These are phyloP conservation scores for Chlorella vulgaris DNA, from an alignment of 139 green algal genomes.

Conservation along the genomic window DNA sequence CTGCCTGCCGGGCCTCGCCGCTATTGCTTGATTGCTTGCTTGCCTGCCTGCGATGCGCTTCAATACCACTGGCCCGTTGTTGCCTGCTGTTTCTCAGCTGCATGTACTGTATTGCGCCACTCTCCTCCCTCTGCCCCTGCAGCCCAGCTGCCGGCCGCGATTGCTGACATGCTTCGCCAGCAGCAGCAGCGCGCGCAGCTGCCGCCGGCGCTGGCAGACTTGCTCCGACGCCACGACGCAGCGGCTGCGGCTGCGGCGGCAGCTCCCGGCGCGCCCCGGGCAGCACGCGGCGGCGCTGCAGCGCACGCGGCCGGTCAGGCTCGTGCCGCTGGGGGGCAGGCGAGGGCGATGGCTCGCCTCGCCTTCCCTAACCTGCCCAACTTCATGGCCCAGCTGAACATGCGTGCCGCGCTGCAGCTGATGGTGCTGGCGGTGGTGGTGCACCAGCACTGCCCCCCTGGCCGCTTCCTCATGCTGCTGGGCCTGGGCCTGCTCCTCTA, in stretches of 20 bases:
- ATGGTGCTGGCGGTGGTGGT: slow-evolving; percentile 68
- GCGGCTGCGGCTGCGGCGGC: slow-evolving; percentile 22
- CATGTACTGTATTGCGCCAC: neutral
- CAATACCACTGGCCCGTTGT: too few species aligned
- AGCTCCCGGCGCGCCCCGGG: too few species aligned
- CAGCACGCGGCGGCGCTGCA: slow-evolving; percentile 1
- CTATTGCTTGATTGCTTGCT: neutral
- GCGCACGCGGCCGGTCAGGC: neutral
- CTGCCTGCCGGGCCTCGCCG: too few species aligned
- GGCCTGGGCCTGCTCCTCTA: slow-evolving; percentile 59
- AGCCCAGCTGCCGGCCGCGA: neutral
- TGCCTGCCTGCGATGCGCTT: too few species aligned
- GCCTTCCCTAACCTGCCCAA: slow-evolving; percentile 45
- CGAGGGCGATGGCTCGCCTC: neutral
- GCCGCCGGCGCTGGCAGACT: neutral
- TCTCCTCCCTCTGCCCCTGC: neutral
- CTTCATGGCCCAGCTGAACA: slow-evolving; percentile 63
- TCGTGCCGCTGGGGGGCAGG: neutral
- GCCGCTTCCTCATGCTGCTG: slow-evolving; percentile 65
- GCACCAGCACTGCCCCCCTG: slow-evolving; percentile 79
- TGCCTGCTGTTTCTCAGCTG: too few species aligned
- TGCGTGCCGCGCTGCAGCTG: slow-evolving; percentile 70
- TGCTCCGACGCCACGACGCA: slow-evolving; percentile 18
- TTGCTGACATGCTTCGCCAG: slow-evolving; percentile 24
- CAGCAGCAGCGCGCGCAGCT: slow-evolving; percentile 26